phyloP scores from a whole-genome alignment of 768 basidiomycete species.

The Tricholoma sp. region DNA sequence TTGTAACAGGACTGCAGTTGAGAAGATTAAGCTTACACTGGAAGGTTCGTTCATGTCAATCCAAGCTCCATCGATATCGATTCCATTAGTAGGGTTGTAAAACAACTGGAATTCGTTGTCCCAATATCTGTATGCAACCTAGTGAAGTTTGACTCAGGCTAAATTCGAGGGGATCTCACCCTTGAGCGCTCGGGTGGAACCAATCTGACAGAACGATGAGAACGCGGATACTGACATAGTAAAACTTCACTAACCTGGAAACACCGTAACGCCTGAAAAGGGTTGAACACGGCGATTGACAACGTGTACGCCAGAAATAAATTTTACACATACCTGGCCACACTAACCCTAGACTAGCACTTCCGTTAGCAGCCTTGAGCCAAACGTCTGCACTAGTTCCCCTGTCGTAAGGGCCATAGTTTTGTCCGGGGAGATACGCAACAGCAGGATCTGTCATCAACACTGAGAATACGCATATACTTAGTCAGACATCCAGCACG shows the following conservation, averaged over 20 bases:
- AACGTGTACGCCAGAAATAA: neutral
- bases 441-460: conserved; percentile 75
- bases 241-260: conserved; percentile 36
- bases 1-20: neutral
- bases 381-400: conserved; percentile 52
- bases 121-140: conserved; percentile 45
- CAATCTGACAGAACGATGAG: conserved; percentile 35
- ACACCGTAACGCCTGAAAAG: conserved; percentile 46
- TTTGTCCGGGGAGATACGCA: conserved; percentile 40
- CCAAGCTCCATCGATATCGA: conserved; percentile 72
- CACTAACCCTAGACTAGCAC: conserved; percentile 50
- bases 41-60: conserved; percentile 76
- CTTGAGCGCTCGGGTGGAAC: conserved; percentile 51
- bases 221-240: neutral
- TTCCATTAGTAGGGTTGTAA: conserved; percentile 44
- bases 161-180: conserved; percentile 24
- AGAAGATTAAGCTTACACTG: conserved; percentile 36
- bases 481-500: neutral
- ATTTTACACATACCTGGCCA: conserved; percentile 46
- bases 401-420: conserved; percentile 49
- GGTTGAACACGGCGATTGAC: neutral
- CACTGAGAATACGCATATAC: conserved; percentile 30
- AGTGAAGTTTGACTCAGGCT: neutral
- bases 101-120: conserved; percentile 53
- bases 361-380: conserved; percentile 60